A percentile compares a stretch with the other conserved stretches of the same genome.
phyloP scores from a whole-genome alignment of 371 early-diverging fungal species.

The Apophysomyces sp. region DNA sequence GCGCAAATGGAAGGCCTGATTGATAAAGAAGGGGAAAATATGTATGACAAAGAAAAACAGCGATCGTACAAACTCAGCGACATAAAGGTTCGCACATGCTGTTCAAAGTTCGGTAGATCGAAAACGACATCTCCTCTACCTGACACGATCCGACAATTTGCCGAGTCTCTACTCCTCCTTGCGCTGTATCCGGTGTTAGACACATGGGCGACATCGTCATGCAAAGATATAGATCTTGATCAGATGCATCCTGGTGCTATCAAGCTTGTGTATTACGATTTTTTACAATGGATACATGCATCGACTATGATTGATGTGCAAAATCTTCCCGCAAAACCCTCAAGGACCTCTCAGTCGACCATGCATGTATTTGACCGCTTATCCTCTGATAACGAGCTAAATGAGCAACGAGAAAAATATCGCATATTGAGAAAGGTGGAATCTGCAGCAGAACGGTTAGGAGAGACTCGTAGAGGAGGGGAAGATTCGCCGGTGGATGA shows the following conservation, averaged over 20 bases:
- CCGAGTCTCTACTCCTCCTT: slow-evolving; percentile 21
- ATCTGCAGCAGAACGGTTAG: slow-evolving; percentile 29
- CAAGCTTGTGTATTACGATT: slow-evolving; percentile 16
- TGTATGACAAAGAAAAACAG: neutral
- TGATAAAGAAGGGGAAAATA: slow-evolving; percentile 1
- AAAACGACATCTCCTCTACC: slow-evolving; percentile 10
- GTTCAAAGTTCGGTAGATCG: neutral
- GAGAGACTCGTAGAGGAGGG: slow-evolving; percentile 27
- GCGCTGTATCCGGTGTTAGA: slow-evolving; percentile 32
- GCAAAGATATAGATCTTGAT: slow-evolving; percentile 8
- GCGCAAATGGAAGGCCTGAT: slow-evolving; percentile 14
- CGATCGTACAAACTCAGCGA: slow-evolving; percentile 3
- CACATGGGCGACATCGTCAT: slow-evolving; percentile 21
- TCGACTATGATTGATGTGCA: neutral
- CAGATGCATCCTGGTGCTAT: slow-evolving; percentile 25
- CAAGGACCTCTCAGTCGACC: neutral
- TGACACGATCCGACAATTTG: slow-evolving; percentile 20
- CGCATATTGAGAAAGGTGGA: slow-evolving; percentile 15
- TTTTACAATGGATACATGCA: slow-evolving; percentile 25
- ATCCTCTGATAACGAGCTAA: neutral
- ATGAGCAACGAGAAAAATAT: neutral
- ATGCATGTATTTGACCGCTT: neutral
- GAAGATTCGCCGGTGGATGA: slow-evolving; percentile 23
- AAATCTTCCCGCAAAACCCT: neutral
- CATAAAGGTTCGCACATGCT: neutral